A percentile compares a stretch with the other conserved stretches of the same genome.
Conservation (phyloP, 2,329 filamentous ascomycete species). For the Arachnopeziza araneosa region DNA sequence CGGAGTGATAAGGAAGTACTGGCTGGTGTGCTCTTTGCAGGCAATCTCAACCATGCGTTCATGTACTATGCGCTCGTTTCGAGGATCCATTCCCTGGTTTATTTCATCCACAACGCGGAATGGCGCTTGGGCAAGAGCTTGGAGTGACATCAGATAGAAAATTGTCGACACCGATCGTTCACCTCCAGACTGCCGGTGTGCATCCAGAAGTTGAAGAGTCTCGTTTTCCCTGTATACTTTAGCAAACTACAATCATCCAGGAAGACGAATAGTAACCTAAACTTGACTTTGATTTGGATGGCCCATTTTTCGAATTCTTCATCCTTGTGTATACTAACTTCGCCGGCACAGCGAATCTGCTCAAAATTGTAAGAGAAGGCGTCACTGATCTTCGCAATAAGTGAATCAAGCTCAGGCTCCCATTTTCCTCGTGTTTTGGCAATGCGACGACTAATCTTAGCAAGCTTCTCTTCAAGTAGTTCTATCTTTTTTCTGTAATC, state of each 20-base stretch:
- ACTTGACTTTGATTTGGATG: slow-evolving; percentile 90
- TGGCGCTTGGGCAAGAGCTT: slow-evolving; percentile 85
- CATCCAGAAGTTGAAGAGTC: slow-evolving; percentile 75
- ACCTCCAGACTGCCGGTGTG: slow-evolving; percentile 91
- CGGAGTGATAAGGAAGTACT: slow-evolving; percentile 97
- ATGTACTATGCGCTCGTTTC: slow-evolving; percentile 97
- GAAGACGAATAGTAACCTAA: slow-evolving; percentile 55
- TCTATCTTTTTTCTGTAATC: slow-evolving; percentile 60
- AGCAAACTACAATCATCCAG: slow-evolving; percentile 1
- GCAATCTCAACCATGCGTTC: slow-evolving; percentile 98
- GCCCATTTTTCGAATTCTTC: slow-evolving; percentile 93
- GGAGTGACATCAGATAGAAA: slow-evolving; percentile 97
- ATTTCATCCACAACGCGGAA: slow-evolving; percentile 99
- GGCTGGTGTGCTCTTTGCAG: slow-evolving; percentile 70
- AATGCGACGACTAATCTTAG: slow-evolving; percentile 53
- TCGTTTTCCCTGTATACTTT: slow-evolving; percentile 61
- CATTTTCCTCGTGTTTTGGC: slow-evolving; percentile 62
- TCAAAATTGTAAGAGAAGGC: slow-evolving; percentile 92
- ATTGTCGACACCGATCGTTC: slow-evolving; percentile 96
- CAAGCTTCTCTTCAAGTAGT: slow-evolving; percentile 48
- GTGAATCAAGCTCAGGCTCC: slow-evolving; percentile 76
- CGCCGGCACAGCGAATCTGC: slow-evolving; percentile 88
- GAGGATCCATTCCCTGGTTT: slow-evolving; percentile 98
- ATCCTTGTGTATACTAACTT: slow-evolving; percentile 83
- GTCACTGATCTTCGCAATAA: slow-evolving; percentile 77